Evolutionary conservation across 495 filamentous ascomycete genomes (phyloP).

Genomic region (Penicillium canescens): DNA sequence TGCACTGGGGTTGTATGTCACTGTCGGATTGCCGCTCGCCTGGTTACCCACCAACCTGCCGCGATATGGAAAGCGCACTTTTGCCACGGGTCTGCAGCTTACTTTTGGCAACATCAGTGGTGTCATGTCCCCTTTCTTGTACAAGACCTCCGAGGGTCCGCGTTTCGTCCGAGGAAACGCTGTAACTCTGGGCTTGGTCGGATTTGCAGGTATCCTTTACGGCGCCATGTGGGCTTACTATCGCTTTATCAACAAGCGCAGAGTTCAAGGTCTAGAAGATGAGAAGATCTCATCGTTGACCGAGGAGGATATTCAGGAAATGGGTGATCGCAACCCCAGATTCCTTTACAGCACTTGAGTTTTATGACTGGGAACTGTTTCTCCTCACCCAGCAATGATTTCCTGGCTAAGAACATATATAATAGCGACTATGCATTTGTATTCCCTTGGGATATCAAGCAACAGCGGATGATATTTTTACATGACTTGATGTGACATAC

Average conservation of each 20-base stretch:
- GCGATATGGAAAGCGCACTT: constrained; percentile 71
- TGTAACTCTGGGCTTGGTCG: constrained; percentile 47
- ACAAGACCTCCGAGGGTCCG: constrained; percentile 39
- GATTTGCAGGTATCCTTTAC: constrained; percentile 43
- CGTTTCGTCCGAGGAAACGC: constrained; percentile 45
- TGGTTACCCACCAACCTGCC: constrained; percentile 63
- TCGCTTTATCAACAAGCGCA: constrained; percentile 52
- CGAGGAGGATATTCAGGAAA: constrained; percentile 65
- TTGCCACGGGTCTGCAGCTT: constrained; percentile 68
- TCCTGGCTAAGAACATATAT: too few species aligned
- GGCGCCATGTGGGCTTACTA: constrained; percentile 57
- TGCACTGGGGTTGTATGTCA: constrained; percentile 69
- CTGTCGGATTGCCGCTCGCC: constrained; percentile 67
- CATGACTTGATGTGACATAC: too few species aligned
- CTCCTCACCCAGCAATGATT: too few species aligned
- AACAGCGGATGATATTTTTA: too few species aligned
- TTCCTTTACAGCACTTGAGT: constrained; percentile 57
- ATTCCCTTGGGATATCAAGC: too few species aligned
- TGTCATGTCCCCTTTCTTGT: constrained; percentile 66
- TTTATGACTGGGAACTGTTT: not conserved
- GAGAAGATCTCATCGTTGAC: constrained; percentile 53
- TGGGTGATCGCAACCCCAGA: constrained; percentile 68
- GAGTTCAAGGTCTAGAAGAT: constrained; percentile 54
- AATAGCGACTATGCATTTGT: too few species aligned
- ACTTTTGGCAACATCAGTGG: constrained; percentile 65